phyloP scores from a whole-genome alignment of 2,329 filamentous ascomycete species.

The Karstenula rhodostoma region DNA sequence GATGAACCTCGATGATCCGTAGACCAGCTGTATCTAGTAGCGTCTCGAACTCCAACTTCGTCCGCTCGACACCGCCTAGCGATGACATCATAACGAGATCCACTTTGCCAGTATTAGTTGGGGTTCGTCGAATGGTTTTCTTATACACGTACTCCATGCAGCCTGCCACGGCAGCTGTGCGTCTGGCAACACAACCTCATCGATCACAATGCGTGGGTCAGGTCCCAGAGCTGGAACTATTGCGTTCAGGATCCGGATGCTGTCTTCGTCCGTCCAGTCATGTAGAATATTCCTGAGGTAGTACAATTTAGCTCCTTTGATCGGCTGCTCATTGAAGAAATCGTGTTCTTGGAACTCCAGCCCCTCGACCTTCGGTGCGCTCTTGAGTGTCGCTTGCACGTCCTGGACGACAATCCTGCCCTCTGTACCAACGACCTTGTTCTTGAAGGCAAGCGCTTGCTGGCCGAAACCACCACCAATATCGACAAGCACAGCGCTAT shows the following conservation, averaged over 20 bases:
- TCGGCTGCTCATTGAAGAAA: constrained; percentile 42
- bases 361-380: constrained; percentile 24
- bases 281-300: constrained; percentile 45
- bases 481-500: constrained; percentile 39
- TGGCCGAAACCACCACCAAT: constrained; percentile 46
- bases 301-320: constrained; percentile 43
- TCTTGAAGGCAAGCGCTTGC: constrained; percentile 32
- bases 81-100: constrained; percentile 36
- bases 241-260: constrained; percentile 35
- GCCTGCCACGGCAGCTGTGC: constrained; percentile 39
- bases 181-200: constrained; percentile 43
- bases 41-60: constrained; percentile 26
- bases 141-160: constrained; percentile 24
- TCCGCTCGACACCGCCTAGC: constrained; percentile 38
- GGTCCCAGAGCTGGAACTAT: constrained; percentile 37
- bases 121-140: not conserved
- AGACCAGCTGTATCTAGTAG: constrained; percentile 35
- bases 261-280: constrained; percentile 42
- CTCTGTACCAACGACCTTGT: constrained; percentile 20
- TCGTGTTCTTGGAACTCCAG: constrained; percentile 42
- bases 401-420: constrained; percentile 40
- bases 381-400: constrained; percentile 30
- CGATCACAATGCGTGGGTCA: constrained; percentile 41
- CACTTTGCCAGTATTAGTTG: constrained; percentile 21
- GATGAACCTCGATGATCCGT: constrained; percentile 33